Conservation (phyloP, 805 yeast species). For the Kazachstania psychrophila region DNA sequence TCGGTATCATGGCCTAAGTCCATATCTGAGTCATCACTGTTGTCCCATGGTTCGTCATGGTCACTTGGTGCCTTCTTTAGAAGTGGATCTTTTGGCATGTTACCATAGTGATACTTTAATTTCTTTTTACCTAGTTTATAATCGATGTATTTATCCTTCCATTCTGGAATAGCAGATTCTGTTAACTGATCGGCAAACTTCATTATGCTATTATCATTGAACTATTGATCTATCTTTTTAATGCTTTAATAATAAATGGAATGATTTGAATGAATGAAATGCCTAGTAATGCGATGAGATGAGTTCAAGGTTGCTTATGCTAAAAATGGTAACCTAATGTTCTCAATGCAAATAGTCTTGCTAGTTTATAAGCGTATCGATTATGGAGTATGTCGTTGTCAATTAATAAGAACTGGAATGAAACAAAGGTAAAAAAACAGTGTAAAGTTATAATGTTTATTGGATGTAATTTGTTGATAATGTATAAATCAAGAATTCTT, state of each 20-base stretch:
- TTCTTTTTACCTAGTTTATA: slow-evolving; percentile 43
- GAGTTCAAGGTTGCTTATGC: too few relatives aligned
- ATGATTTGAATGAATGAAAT: too few relatives aligned
- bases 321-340: too few relatives aligned
- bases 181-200: slow-evolving; percentile 56
- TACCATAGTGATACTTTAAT: slow-evolving; percentile 23
- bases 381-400: too few relatives aligned
- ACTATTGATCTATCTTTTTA: neutral
- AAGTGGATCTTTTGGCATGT: slow-evolving; percentile 7
- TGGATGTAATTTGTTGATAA: too few relatives aligned
- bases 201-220: slow-evolving; percentile 31
- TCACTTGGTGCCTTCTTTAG: neutral
- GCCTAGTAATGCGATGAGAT: too few relatives aligned
- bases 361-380: too few relatives aligned
- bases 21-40: neutral
- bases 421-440: too few relatives aligned
- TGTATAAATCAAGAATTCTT: too few relatives aligned
- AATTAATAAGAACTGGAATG: too few relatives aligned
- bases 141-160: slow-evolving; percentile 76
- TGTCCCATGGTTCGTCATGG: neutral
- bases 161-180: slow-evolving; percentile 71
- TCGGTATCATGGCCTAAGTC: neutral
- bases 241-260: neutral
- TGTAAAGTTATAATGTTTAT: too few relatives aligned
- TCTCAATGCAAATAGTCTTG: too few relatives aligned